Evolutionary conservation across 352 stramenopile genomes (phyloP).

Genomic region (Phytophthora sp.): DNA sequence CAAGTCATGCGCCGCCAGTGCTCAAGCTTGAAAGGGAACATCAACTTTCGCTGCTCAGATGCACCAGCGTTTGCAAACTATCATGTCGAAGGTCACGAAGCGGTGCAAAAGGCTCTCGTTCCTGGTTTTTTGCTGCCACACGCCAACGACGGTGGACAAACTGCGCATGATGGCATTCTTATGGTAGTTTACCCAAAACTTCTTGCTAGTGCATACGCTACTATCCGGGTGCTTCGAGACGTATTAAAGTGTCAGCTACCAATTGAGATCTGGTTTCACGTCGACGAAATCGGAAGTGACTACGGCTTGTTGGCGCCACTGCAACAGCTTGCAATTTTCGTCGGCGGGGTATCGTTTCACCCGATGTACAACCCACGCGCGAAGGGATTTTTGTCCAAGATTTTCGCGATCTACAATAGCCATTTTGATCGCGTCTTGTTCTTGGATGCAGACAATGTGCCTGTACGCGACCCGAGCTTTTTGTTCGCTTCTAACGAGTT

Average conservation of each 20-base stretch:
- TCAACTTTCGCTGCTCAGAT: constrained; percentile 49
- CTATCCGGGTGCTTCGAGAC: constrained; percentile 36
- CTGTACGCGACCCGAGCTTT: constrained; percentile 48
- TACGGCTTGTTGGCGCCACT: constrained; percentile 21
- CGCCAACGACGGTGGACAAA: neutral
- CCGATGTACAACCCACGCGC: constrained; percentile 40
- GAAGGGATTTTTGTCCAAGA: constrained; percentile 52
- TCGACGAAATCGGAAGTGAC: constrained; percentile 31
- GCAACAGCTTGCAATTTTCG: constrained; percentile 29
- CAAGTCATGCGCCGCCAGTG: constrained; percentile 42
- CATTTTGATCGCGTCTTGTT: constrained; percentile 54
- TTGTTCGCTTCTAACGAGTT: constrained; percentile 50
- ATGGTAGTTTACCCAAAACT: constrained; percentile 61
- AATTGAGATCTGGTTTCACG: constrained; percentile 59
- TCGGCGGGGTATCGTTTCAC: constrained; percentile 29
- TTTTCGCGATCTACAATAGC: constrained; percentile 54
- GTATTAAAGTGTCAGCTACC: constrained; percentile 44
- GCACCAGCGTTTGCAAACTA: constrained; percentile 46
- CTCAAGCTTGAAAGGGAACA: constrained; percentile 28
- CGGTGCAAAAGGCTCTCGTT: constrained; percentile 13
- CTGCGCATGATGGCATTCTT: constrained; percentile 36
- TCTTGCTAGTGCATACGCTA: constrained; percentile 43
- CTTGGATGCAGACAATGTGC: constrained; percentile 63
- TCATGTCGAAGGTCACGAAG: constrained; percentile 20
- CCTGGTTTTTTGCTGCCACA: constrained; percentile 23